These are phyloP conservation scores for Sporothrix humicola DNA, from an alignment of 2,329 filamentous ascomycete genomes.

Conservation along the genomic window DNA sequence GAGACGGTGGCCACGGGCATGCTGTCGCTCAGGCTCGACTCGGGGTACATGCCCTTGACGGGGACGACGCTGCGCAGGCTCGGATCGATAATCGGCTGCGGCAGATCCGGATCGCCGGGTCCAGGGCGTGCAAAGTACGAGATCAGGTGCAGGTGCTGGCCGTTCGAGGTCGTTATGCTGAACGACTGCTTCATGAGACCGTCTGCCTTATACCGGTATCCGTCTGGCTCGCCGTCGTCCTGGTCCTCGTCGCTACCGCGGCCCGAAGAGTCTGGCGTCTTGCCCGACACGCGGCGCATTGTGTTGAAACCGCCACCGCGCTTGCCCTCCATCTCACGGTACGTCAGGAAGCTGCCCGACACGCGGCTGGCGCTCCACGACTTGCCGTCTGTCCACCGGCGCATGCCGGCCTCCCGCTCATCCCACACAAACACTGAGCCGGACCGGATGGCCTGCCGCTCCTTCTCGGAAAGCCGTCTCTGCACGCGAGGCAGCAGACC, in stretches of 20 bases:
- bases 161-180: constrained; percentile 89
- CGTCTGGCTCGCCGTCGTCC: constrained; percentile 83
- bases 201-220: constrained; percentile 93
- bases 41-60: constrained; percentile 94
- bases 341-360: constrained; percentile 95
- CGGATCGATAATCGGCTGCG: constrained; percentile 82
- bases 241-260: constrained; percentile 84
- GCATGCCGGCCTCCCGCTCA: constrained; percentile 96
- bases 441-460: constrained; percentile 92
- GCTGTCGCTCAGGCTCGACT: constrained; percentile 84
- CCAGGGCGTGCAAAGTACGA: constrained; percentile 91
- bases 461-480: constrained; percentile 91
- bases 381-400: constrained; percentile 97
- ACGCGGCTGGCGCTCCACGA: constrained; percentile 98
- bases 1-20: constrained; percentile 80
- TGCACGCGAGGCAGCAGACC: constrained; percentile 91
- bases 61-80: constrained; percentile 81
- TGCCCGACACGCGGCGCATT: constrained; percentile 64
- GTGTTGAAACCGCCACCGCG: constrained; percentile 78
- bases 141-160: constrained; percentile 95
- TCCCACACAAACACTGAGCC: constrained; percentile 99
- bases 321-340: constrained; percentile 99
- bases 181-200: constrained; percentile 99
- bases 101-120: constrained; percentile 72
- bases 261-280: constrained; percentile 78